Evolutionary conservation across 2,329 filamentous ascomycete species (phyloP).

Genomic region (Colletotrichum sublineola): DNA sequence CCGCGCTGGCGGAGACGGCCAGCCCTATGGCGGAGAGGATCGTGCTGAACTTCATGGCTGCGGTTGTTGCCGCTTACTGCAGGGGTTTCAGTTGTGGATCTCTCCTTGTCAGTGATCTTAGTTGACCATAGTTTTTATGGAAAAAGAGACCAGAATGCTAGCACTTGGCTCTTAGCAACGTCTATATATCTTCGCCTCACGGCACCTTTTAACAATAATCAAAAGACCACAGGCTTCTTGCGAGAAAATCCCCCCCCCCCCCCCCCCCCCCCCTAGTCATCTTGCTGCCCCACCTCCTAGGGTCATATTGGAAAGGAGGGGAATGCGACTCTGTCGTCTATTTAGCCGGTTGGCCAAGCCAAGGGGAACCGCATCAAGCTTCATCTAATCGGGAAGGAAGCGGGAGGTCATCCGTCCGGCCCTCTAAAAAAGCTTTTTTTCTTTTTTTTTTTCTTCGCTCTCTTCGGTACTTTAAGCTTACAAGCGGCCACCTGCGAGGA

Average conservation of each 20-base stretch:
- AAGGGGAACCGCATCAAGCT: background rate
- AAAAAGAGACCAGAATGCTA: background rate
- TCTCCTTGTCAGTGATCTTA: background rate
- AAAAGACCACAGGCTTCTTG: constrained; percentile 1
- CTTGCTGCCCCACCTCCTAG: constrained; percentile 27
- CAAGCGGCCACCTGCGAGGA: background rate
- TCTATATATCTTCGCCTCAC: constrained; percentile 27
- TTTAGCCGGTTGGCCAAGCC: constrained; percentile 31
- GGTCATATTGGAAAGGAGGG: constrained; percentile 22
- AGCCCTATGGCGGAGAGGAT: constrained; percentile 41
- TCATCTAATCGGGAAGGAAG: constrained; percentile 5
- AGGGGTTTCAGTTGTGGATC: background rate
- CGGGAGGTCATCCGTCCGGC: background rate
- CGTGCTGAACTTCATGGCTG: constrained; percentile 38
- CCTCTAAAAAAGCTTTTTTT: constrained; percentile 12
- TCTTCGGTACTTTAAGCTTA: constrained; percentile 17
- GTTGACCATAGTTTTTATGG: background rate
- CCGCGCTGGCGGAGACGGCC: constrained; percentile 42
- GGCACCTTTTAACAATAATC: background rate
- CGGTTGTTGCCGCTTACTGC: background rate
- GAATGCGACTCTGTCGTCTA: background rate
- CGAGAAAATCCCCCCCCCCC: constrained; percentile 9
- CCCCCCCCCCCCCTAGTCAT: constrained; percentile 26
- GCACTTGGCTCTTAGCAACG: background rate
- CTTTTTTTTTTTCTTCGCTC: too few species aligned